A percentile compares a stretch with the other conserved stretches of the same genome.
Conservation (phyloP, 2,329 filamentous ascomycete species). For the Cladosporium sp. region DNA sequence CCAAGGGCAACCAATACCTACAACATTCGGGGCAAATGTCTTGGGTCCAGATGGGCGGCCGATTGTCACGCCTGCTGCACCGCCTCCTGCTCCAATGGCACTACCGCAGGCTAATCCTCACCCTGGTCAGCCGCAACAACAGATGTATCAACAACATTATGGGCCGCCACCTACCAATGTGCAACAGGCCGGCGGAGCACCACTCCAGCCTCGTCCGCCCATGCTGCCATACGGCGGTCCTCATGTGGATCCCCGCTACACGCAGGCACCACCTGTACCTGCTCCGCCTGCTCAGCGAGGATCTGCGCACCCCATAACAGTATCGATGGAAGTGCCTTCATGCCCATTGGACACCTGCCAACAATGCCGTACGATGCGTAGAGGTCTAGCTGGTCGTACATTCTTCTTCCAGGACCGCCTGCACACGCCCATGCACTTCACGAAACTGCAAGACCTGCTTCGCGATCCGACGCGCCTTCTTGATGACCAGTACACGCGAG, state of each 20-base stretch:
- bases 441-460: background rate
- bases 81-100: background rate
- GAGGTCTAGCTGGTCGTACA: background rate
- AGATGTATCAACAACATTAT: background rate
- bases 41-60: background rate
- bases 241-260: background rate
- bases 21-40: background rate
- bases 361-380: background rate
- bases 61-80: background rate
- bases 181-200: background rate
- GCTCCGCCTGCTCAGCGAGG: background rate
- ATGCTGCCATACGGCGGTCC: background rate
- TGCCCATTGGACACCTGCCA: background rate
- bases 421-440: background rate
- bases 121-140: background rate
- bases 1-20: background rate
- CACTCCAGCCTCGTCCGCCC: background rate
- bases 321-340: conserved; percentile 4
- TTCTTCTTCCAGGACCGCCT: conserved; percentile 2
- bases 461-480: background rate
- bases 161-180: background rate
- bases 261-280: background rate
- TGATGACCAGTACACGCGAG: background rate
- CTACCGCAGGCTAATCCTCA: background rate
- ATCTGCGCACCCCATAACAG: background rate